phyloP scores from a whole-genome alignment of 208 protist genomes.

The Phytomonas francai region DNA sequence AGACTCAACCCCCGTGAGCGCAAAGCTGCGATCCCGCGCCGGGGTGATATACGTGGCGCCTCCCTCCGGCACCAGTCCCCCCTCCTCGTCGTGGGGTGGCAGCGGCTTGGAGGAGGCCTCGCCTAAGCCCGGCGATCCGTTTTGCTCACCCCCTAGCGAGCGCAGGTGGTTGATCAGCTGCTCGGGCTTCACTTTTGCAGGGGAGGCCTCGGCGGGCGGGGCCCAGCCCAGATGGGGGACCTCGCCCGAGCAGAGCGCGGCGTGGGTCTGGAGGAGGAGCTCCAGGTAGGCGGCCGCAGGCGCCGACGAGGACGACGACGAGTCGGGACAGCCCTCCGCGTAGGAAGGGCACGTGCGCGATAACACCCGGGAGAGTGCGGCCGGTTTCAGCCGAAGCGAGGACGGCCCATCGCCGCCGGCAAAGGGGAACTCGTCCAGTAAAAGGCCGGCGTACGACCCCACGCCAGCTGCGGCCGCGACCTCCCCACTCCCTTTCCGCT shows the following conservation, averaged over 20 bases:
- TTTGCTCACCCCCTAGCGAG: conserved; percentile 5
- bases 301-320: conserved; percentile 12
- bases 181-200: conserved; percentile 30
- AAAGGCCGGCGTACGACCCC: conserved; percentile 18
- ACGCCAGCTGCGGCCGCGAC: not conserved
- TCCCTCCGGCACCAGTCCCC: not conserved
- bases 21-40: conserved; percentile 29
- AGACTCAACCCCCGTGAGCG: conserved; percentile 38
- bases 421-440: conserved; percentile 22
- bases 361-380: conserved; percentile 28
- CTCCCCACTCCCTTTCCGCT: conserved; percentile 2
- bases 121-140: not conserved
- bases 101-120: conserved; percentile 8
- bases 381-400: conserved; percentile 30
- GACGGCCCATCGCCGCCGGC: conserved; percentile 6
- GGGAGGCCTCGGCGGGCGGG: conserved; percentile 14
- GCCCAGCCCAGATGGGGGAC: conserved; percentile 44
- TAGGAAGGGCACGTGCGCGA: conserved; percentile 12
- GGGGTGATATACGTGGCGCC: conserved; percentile 13
- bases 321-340: not conserved
- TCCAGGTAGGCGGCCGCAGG: conserved; percentile 54
- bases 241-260: conserved; percentile 40
- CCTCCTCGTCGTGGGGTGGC: not conserved
- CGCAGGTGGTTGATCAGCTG: conserved; percentile 42
- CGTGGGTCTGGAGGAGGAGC: conserved; percentile 55